Evolutionary conservation across 1,284 basidiomycete species (phyloP).

Genomic region (Gymnopus androsaceus): DNA sequence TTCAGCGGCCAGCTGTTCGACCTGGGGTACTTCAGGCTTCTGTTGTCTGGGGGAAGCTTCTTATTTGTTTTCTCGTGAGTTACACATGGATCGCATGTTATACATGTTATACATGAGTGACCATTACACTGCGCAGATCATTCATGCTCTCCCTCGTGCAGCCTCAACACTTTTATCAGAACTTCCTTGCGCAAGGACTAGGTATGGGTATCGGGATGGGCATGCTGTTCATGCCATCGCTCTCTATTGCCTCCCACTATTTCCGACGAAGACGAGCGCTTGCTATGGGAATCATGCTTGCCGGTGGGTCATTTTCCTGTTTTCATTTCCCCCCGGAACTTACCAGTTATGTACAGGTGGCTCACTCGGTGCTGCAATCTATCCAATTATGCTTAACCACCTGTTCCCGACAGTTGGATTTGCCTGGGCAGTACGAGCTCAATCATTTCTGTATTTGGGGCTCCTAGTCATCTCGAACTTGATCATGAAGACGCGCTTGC

Average conservation of each 20-base stretch:
- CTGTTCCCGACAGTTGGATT: slow-evolving; percentile 32
- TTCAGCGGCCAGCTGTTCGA: slow-evolving; percentile 34
- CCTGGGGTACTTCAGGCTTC: slow-evolving; percentile 24
- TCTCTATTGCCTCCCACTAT: slow-evolving; percentile 35
- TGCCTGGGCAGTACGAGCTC: slow-evolving; percentile 29
- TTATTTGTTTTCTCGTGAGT: slow-evolving; percentile 21
- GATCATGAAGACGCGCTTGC: slow-evolving; percentile 27
- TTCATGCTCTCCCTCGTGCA: slow-evolving; percentile 27
- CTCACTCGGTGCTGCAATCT: slow-evolving; percentile 34
- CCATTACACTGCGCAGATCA: slow-evolving; percentile 7
- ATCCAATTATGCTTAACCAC: slow-evolving; percentile 41
- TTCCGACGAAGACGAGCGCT: slow-evolving; percentile 34
- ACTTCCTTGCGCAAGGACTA: slow-evolving; percentile 34
- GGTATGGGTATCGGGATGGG: slow-evolving; percentile 36
- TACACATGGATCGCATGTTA: not conserved
- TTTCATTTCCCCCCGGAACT: not conserved
- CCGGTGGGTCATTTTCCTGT: slow-evolving; percentile 22
- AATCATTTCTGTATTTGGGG: slow-evolving; percentile 21
- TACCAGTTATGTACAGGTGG: slow-evolving; percentile 20
- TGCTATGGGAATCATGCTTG: slow-evolving; percentile 37
- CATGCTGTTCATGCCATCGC: slow-evolving; percentile 32
- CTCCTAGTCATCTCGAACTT: slow-evolving; percentile 25
- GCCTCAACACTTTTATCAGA: slow-evolving; percentile 29
- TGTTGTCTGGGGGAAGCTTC: slow-evolving; percentile 19
- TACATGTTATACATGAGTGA: not conserved